Base-by-base conservation (phyloP, 1,139 yeast genomes). In the Pichia terricola region DNA sequence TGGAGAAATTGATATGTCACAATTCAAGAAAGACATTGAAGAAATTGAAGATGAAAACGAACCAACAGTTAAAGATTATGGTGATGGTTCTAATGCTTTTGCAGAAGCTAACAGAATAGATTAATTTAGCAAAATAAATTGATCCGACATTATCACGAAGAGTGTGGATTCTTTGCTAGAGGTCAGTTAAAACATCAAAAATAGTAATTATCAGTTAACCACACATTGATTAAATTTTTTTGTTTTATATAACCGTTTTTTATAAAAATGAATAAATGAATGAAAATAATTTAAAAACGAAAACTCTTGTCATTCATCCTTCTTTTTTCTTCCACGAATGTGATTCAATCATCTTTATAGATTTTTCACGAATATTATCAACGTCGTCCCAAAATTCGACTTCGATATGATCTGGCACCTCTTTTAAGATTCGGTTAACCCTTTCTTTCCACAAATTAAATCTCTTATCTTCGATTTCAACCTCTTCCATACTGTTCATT, bases 1-100 rank as follows among this genome's bases (percentile, higher is more conserved):
- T 40, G 79, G 79, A 27, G 83, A 77, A 49, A 79, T 81, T 73
- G 94, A 83, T 63, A 75, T 83, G 67, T 70, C 85, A 34, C 79
- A 76, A 57, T 79, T 79, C 64, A 73, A 71, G 57, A 63, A 67
- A 51, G 67, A 63, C 7, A 61, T 74, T 49, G 75, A 76, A 4
- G 66, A 58, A 9, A 50, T 63, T 39, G 55, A 44, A 40, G 73
- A 66, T 36, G 69, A 61, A 26, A 61, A 58, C 9, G 68, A 63
- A 41, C 66, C 61, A 28, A 61, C 59, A 37, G 63, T 74, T 48
- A 76, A 72, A 55, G 84, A 79, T 60, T 77, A 76, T 52, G 84
- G 83, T 50, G 83, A 75, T 50, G 74, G 73, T 44, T 49, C 60
- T 34, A 55, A 55, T 37, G 67, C 65, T 8, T 61, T 62, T 49